Conservation (phyloP, 176 grass and related monocot genomes). For the Triticum monococcum region DNA sequence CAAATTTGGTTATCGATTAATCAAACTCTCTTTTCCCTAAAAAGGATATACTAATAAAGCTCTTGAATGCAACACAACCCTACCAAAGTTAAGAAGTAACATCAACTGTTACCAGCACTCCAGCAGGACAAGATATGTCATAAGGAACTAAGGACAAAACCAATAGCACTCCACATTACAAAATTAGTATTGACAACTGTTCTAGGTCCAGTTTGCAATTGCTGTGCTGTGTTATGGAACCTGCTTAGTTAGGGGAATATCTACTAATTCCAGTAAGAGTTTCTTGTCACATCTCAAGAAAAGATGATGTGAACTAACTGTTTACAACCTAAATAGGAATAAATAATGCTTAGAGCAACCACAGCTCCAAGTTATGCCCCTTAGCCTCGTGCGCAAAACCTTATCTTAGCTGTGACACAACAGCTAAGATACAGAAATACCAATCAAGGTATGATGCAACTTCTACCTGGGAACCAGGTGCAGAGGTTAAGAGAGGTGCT, state of each 20-base stretch:
- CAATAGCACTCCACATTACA: no score
- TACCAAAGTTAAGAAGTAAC: no score
- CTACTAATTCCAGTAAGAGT: neutral
- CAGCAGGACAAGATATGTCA: no score
- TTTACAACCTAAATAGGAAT: neutral
- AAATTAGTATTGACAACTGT: neutral
- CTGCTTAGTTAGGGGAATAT: neutral
- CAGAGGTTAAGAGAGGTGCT: no score
- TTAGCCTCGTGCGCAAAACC: neutral
- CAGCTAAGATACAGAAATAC: neutral
- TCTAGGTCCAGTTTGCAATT: neutral
- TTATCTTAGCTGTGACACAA: neutral
- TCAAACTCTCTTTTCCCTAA: no score
- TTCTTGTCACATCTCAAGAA: neutral
- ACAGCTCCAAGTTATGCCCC: neutral
- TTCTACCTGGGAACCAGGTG: no score
- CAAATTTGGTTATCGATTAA: no score
- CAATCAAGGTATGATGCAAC: no score
- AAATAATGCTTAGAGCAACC: neutral
- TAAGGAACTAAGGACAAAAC: no score
- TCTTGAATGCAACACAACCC: no score
- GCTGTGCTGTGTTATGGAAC: neutral
- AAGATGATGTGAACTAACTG: neutral
- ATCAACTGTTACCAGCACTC: no score
- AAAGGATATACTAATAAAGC: no score